A percentile compares a stretch with the other conserved stretches of the same genome.
Conservation (phyloP, 192 early-diverging fungal species). For the Coemansia nantahalensis region DNA sequence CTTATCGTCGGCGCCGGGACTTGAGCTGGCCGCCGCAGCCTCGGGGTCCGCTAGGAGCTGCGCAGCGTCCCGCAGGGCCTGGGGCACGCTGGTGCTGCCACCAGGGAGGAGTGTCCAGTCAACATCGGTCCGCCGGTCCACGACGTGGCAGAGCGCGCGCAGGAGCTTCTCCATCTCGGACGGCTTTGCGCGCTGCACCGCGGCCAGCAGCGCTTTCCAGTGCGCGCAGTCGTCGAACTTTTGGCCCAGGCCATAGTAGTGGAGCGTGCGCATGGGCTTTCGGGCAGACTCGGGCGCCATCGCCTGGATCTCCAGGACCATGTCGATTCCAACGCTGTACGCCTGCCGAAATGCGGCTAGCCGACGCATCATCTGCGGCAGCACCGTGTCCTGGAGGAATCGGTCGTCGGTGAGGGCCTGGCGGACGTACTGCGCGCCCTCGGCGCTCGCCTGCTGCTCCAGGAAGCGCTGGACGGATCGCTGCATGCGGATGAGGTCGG, state of each 20-base stretch:
- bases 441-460: constrained; percentile 22
- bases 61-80: constrained; percentile 10
- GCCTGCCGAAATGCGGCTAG: constrained; percentile 57
- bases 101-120: constrained; percentile 26
- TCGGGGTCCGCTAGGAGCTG: constrained; percentile 15
- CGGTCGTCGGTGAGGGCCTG: constrained; percentile 61
- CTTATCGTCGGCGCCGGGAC: too few relatives aligned
- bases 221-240: constrained; percentile 31
- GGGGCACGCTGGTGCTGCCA: constrained; percentile 10
- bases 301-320: constrained; percentile 59
- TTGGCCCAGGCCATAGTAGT: constrained; percentile 60
- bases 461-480: constrained; percentile 62
- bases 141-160: constrained; percentile 3
- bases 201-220: constrained; percentile 48
- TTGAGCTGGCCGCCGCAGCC: background rate
- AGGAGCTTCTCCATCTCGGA: constrained; percentile 42
- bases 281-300: constrained; percentile 31
- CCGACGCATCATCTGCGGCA: constrained; percentile 53
- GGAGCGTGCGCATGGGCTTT: constrained; percentile 64
- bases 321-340: constrained; percentile 61
- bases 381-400: constrained; percentile 51
- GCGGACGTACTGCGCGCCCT: constrained; percentile 8
- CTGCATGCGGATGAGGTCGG: constrained; percentile 68
- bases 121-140: background rate
- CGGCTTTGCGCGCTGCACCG: constrained; percentile 37